Evolutionary conservation across 1,284 basidiomycete genomes (phyloP).

Genomic region (Inonotus hispidus): DNA sequence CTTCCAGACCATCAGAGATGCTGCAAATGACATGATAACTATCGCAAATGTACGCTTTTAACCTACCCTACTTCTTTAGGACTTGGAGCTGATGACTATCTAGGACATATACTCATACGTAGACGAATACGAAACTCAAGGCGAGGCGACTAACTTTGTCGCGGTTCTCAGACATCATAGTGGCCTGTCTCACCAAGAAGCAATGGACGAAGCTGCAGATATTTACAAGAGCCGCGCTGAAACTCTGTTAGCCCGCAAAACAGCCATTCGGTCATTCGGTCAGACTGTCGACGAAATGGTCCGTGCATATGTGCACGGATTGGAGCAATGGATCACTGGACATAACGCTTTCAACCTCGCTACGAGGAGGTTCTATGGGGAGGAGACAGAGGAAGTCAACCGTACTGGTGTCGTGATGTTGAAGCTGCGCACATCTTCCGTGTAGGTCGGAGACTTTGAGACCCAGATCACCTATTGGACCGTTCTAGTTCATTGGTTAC

Average conservation of each 20-base stretch:
- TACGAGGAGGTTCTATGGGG: conserved; percentile 52
- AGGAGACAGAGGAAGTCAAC: conserved; percentile 40
- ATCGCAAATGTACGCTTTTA: conserved; percentile 35
- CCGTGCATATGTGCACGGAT: conserved; percentile 39
- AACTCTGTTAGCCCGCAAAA: conserved; percentile 45
- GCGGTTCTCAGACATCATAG: conserved; percentile 58
- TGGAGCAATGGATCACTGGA: conserved; percentile 45
- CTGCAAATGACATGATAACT: conserved; percentile 38
- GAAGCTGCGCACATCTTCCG: not conserved
- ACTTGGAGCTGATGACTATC: not conserved
- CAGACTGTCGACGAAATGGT: conserved; percentile 32
- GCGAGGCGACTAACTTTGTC: conserved; percentile 53
- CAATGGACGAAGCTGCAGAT: conserved; percentile 45
- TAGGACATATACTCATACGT: conserved; percentile 42
- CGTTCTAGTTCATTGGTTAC: no score
- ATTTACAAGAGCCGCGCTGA: conserved; percentile 39
- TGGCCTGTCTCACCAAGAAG: conserved; percentile 47
- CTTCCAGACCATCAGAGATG: conserved; percentile 32
- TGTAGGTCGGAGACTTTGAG: no score
- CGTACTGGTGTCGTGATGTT: not conserved
- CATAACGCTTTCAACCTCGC: conserved; percentile 55
- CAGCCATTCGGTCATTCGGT: conserved; percentile 25
- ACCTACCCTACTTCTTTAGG: no score
- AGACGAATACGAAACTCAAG: conserved; percentile 59
- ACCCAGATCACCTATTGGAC: no score